Evolutionary conservation across 2,329 filamentous ascomycete species (phyloP).

Genomic region (Lachnellula hyalina): DNA sequence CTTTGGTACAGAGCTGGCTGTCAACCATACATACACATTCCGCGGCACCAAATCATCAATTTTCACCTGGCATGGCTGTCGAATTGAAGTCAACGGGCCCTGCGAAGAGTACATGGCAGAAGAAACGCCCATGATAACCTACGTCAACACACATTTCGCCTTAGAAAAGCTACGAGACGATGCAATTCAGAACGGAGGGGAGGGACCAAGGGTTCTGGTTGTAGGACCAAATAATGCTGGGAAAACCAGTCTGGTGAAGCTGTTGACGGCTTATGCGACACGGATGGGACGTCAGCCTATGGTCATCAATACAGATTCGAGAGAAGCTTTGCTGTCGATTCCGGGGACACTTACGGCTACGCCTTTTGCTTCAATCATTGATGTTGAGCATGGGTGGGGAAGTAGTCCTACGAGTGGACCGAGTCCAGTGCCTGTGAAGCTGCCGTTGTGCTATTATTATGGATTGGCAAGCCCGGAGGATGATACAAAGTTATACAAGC

Average conservation of each 20-base stretch:
- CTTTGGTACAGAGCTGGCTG: slow-evolving; percentile 89
- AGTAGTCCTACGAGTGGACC: slow-evolving; percentile 87
- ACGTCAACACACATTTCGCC: slow-evolving; percentile 83
- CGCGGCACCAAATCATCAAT: slow-evolving; percentile 79
- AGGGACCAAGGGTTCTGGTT: slow-evolving; percentile 79
- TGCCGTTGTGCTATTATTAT: slow-evolving; percentile 87
- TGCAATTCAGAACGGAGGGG: slow-evolving; percentile 43
- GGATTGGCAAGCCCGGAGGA: slow-evolving; percentile 70
- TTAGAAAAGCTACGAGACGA: slow-evolving; percentile 67
- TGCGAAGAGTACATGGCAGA: slow-evolving; percentile 60
- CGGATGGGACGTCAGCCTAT: slow-evolving; percentile 69
- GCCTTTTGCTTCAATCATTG: slow-evolving; percentile 82
- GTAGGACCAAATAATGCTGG: slow-evolving; percentile 73
- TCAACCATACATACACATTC: slow-evolving; percentile 75
- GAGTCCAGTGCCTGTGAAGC: slow-evolving; percentile 80
- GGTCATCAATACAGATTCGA: slow-evolving; percentile 78
- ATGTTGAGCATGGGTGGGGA: slow-evolving; percentile 85
- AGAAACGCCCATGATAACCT: slow-evolving; percentile 75
- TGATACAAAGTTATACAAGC: slow-evolving; percentile 66
- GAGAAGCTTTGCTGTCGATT: slow-evolving; percentile 70
- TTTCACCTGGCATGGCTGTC: slow-evolving; percentile 87
- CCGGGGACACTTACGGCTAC: slow-evolving; percentile 80
- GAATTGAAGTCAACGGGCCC: slow-evolving; percentile 65
- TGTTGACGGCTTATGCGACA: slow-evolving; percentile 73
- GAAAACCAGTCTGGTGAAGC: slow-evolving; percentile 77